Base-by-base conservation (phyloP, 23 red algal species). In the Gracilaria vermiculophylla region DNA sequence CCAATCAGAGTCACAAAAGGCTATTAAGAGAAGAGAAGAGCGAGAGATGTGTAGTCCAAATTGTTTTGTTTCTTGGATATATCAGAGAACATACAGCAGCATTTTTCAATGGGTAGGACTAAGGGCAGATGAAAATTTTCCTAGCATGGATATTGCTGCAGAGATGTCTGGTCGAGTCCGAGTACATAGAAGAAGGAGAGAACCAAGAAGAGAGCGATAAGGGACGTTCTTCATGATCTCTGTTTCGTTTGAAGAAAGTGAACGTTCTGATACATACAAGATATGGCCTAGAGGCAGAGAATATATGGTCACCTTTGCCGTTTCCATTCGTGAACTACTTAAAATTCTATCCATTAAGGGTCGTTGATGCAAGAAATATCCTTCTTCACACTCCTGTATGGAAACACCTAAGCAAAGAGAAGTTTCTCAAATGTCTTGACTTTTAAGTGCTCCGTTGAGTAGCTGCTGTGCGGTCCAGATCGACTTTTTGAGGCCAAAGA, bases 161-260 rank as follows among this genome's bases (percentile, higher is more conserved):
- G 32, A n/a, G 2, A 91, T 45, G 31, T 91, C 87, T 3, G 87
- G 87, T 21, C 87, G n/a, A 5, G 87, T 91, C 54, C 41, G 52
- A 47, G 73, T 80, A 58, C 51, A 43, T 10, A 80, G 12, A 35
- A 80, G 70, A 8, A 91, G 36, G 0, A 91, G 32, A 16, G 74
- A 79, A 2, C 87, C 87, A 10, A 91, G 36, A 8, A 91, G 0
- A 3, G 53, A 60, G 14, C 74, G 2, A 76, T 81, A 91, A 52
- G 69, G 74, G 9, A 67, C 53, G 5, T 23, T 14, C 35, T 0
- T 29, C 83, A 87, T 74, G 35, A 34, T 35, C 11, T 74, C 66
- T 13, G 47, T 14, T n/a, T 57, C 21, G 0, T n/a, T 56, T 27
- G 12, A 53, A 60, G 8, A 6, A 11, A 57, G 17, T 5, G 9